Base-by-base conservation (phyloP, 495 filamentous ascomycete species). In the Daldinia caldariorum region DNA sequence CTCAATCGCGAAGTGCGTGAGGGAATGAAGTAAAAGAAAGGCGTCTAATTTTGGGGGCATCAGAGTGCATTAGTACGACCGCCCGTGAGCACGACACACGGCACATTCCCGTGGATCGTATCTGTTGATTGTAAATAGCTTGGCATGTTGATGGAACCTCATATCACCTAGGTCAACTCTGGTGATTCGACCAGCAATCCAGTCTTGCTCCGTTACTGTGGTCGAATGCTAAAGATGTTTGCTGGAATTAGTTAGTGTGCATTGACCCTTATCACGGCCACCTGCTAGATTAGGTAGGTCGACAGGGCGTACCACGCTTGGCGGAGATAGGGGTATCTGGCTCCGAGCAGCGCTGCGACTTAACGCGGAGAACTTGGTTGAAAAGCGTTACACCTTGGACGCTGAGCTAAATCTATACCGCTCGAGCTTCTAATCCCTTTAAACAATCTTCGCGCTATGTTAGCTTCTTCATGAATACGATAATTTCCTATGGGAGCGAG, bases 221-320 rank as follows among this genome's bases (percentile, higher is more conserved):
- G 54, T 47, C 50, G n/a, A 29, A 53, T 50, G 47, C 47, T 43
- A 59, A 53, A 45, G 31, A 54, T 29, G 18, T 6, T 35, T 54
- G 18, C 62, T 43, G 18, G 29, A 55, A 66, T 37, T 22, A 62
- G 62, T 50, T 58, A 71, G 60, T 22, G 41, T 22, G 26, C 14
- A 34, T 32, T 58, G 49, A 22, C n/a, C 4, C 38, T 64, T 65
- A 63, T 58, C 64, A 54, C 34, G 57, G 16, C 26, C 32, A 72
- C 70, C 70, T 72, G 45, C 70, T 72, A 51, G 14, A 72, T 72
- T 72, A 39, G 70, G 70, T 50, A 72, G 64, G 64, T 61, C 58
- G 29, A 53, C 41, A 50, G 12, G 56, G 61, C 14, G 63, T 29
- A 45, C 14, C 4, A 41, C 3, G 13, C 70, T 72, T 72, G 70